These are phyloP conservation scores for Kappamyces sp. DNA, from an alignment of 192 early-diverging fungal genomes.

Conservation along the genomic window DNA sequence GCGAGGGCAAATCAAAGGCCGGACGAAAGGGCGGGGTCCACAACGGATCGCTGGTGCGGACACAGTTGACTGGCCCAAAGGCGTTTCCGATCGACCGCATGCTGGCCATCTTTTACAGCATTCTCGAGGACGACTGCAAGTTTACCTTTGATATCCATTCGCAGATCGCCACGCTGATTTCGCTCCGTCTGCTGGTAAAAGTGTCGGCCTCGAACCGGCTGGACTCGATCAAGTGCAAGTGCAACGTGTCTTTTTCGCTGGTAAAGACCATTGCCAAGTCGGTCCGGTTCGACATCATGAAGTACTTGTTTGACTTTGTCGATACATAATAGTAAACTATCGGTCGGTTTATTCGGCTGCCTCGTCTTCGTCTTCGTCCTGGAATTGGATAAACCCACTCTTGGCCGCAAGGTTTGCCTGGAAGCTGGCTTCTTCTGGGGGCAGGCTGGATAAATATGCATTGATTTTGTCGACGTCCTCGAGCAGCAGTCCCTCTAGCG, in stretches of 20 bases:
- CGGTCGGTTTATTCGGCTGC: neutral
- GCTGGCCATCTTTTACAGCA: conserved; percentile 91
- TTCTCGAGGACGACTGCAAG: conserved; percentile 55
- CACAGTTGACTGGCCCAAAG: conserved; percentile 87
- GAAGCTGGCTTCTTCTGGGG: conserved; percentile 42
- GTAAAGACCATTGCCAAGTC: conserved; percentile 64
- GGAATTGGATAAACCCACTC: conserved; percentile 16
- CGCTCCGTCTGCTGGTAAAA: conserved; percentile 68
- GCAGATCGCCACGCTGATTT: conserved; percentile 79
- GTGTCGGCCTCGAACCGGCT: conserved; percentile 65
- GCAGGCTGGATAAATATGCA: conserved; percentile 62
- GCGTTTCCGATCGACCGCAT: conserved; percentile 92
- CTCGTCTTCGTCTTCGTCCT: conserved; percentile 7
- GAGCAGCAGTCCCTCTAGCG: conserved; percentile 57
- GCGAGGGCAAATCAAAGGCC: conserved; percentile 20
- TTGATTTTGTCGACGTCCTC: conserved; percentile 82
- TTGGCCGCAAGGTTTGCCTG: conserved; percentile 15
- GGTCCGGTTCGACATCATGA: conserved; percentile 79
- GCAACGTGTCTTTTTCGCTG: conserved; percentile 78
- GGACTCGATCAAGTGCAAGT: conserved; percentile 81
- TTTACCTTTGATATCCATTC: conserved; percentile 31
- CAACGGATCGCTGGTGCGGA: conserved; percentile 45
- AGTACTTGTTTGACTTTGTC: conserved; percentile 51
- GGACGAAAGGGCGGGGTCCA: conserved; percentile 10
- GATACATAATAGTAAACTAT: too few relatives aligned